A percentile compares a stretch with the other conserved stretches of the same genome.
These are phyloP conservation scores for Drosera spatulata DNA, from an alignment of 179 eudicot species.

Conservation along the genomic window DNA sequence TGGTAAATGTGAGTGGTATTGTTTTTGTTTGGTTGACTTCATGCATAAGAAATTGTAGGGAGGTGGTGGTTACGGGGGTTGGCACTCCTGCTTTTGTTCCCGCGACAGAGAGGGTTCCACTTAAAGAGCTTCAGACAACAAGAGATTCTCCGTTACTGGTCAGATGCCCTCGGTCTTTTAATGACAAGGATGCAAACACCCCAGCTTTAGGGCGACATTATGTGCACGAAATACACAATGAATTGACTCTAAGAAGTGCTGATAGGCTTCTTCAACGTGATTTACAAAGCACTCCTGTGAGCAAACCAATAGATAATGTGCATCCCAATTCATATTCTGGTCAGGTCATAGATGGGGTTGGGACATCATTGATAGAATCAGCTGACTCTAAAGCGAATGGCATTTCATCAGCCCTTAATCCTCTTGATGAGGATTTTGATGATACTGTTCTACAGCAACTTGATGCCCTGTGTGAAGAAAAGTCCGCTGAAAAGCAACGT, in stretches of 20 bases:
- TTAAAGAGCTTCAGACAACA: conserved; percentile 37
- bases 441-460: conserved; percentile 51
- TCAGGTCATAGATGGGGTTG: conserved; percentile 8
- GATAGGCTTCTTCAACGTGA: background rate
- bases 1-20: no score
- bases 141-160: conserved; percentile 14
- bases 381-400: conserved; percentile 13
- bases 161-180: conserved; percentile 12
- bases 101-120: conserved; percentile 39
- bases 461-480: conserved; percentile 58
- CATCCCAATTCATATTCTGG: background rate
- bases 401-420: conserved; percentile 16
- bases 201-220: conserved; percentile 9
- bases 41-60: conserved; percentile 12
- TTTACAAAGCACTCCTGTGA: no score
- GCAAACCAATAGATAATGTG: background rate
- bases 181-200: conserved; percentile 9
- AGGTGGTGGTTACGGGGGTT: conserved; percentile 1
- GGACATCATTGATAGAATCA: conserved; percentile 12
- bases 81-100: conserved; percentile 2
- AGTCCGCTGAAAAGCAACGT: conserved; percentile 15
- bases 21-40: background rate
- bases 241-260: conserved; percentile 6
- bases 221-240: background rate
- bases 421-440: conserved; percentile 58